Percentiles rank a stretch among this genome's conserved stretches.
phyloP scores from a whole-genome alignment of 805 yeast species.

The Lachancea kluyveri region DNA sequence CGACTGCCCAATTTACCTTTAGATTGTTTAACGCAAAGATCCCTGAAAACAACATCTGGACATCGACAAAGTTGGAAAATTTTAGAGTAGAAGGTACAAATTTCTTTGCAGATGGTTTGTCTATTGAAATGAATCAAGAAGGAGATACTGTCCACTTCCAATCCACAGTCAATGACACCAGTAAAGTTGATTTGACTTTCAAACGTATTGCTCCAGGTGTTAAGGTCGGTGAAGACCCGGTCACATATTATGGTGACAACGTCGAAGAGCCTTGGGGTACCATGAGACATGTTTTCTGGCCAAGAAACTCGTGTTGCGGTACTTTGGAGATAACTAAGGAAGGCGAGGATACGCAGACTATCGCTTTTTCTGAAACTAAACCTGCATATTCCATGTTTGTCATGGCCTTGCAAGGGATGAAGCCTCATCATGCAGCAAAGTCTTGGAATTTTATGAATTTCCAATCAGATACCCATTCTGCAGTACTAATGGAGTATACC shows the following conservation, averaged over 20 bases:
- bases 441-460: conserved; percentile 91
- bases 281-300: conserved; percentile 97
- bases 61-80: conserved; percentile 82
- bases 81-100: conserved; percentile 67
- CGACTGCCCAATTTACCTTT: conserved; percentile 92
- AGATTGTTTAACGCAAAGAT: conserved; percentile 46
- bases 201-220: conserved; percentile 67
- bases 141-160: conserved; percentile 47
- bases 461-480: conserved; percentile 69
- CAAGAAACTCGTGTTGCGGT: conserved; percentile 72
- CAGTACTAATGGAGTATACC: conserved; percentile 88
- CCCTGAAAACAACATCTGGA: conserved; percentile 53
- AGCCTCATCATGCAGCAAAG: conserved; percentile 98
- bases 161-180: conserved; percentile 61
- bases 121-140: conserved; percentile 54
- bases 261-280: conserved; percentile 88
- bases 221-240: conserved; percentile 85
- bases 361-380: conserved; percentile 20
- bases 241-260: conserved; percentile 82
- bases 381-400: conserved; percentile 67
- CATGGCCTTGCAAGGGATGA: conserved; percentile 97
- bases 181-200: conserved; percentile 63
- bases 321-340: conserved; percentile 41
- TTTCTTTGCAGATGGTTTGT: conserved; percentile 70
- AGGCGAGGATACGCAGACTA: conserved; percentile 18